These are phyloP conservation scores for Fraxinus sp. DNA, from an alignment of 305 asterid genomes.

Conservation along the genomic window DNA sequence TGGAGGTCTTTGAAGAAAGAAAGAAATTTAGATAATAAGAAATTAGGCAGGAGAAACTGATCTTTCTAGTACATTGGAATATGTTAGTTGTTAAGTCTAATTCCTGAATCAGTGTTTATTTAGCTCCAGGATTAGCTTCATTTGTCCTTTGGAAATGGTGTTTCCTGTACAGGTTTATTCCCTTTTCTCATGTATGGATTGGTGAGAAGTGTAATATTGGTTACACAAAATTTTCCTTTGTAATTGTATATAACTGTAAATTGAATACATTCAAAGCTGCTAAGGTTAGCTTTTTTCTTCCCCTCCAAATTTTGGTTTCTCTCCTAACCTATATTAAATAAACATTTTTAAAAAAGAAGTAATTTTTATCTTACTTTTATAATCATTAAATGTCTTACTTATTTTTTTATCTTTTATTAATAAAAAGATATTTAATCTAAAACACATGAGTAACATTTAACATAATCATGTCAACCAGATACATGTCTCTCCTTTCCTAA, in stretches of 20 bases:
- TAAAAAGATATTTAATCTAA: too few relatives aligned
- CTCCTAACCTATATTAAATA: not conserved
- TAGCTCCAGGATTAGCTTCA: not conserved
- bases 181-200: not conserved
- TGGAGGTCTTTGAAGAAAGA: not conserved
- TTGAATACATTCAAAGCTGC: not conserved
- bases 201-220: not conserved
- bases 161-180: not conserved
- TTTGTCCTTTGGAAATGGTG: not conserved
- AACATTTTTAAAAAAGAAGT: not conserved
- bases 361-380: too few relatives aligned
- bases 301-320: not conserved
- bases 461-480: too few relatives aligned
- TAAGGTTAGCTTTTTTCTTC: not conserved
- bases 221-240: too few relatives aligned
- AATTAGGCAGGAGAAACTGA: not conserved
- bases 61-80: not conserved
- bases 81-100: not conserved
- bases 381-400: too few relatives aligned
- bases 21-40: not conserved
- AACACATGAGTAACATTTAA: too few relatives aligned
- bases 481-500: too few relatives aligned
- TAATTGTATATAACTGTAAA: not conserved
- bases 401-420: too few relatives aligned
- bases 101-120: not conserved